Conservation (phyloP, 78 protist species). For the Neovahlkampfia damariscottae region DNA sequence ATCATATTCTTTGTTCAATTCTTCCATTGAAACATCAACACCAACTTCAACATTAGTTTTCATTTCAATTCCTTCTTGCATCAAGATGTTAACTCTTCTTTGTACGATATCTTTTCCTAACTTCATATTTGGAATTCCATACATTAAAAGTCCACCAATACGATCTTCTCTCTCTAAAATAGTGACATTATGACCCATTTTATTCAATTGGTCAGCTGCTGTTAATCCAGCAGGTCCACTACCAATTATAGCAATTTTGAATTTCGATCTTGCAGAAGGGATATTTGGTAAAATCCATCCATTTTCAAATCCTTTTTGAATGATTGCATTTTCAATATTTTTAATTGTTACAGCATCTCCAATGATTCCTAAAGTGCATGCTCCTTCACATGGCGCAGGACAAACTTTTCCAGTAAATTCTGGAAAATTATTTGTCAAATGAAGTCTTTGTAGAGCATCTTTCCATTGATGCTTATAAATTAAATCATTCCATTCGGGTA, state of each 20-base stretch:
- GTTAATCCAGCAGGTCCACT: constrained; percentile 78
- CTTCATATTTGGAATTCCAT: constrained; percentile 78
- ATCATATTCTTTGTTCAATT: constrained; percentile 11
- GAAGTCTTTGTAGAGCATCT: constrained; percentile 49
- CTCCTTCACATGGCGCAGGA: constrained; percentile 88
- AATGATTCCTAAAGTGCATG: constrained; percentile 72
- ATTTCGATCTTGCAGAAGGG: constrained; percentile 50
- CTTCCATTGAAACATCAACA: background rate
- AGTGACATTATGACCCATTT: constrained; percentile 63
- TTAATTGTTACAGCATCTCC: constrained; percentile 64
- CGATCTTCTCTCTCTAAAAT: constrained; percentile 59
- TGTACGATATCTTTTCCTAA: constrained; percentile 48
- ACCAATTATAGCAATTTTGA: constrained; percentile 63
- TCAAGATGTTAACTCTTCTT: constrained; percentile 58
- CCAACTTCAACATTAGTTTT: constrained; percentile 39
- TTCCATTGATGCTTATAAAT: constrained; percentile 48
- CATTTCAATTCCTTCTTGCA: constrained; percentile 43
- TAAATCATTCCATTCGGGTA: constrained; percentile 68
- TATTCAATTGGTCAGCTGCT: constrained; percentile 52
- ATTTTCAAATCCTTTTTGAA: constrained; percentile 56
- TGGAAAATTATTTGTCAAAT: constrained; percentile 69
- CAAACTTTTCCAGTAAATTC: constrained; percentile 86
- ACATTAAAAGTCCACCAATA: constrained; percentile 66
- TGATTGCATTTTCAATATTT: constrained; percentile 63
- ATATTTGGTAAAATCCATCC: constrained; percentile 61